Evolutionary conservation across 805 yeast species (phyloP), one percentile per base, ranked within the genome.

Genomic region (Lipomyces sp.): DNA sequence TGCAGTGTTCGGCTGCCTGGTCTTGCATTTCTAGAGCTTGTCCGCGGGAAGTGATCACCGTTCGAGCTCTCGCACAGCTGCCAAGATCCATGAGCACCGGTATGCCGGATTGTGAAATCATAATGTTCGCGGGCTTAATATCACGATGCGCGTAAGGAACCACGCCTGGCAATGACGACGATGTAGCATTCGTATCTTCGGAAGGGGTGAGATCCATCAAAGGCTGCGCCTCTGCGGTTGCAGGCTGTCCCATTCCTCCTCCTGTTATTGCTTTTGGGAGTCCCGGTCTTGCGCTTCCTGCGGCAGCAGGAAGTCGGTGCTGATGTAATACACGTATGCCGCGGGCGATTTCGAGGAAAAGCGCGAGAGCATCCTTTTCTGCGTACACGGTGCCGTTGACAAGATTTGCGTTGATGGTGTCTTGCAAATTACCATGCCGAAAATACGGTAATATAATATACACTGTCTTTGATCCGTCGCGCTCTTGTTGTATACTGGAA

Each of bases 11-110:
- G 51, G 82, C 86, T 14, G 90, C 89, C 56, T 80, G 72, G 60
- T 90, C 96, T 56, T 87, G 91, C 34, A 87, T 68, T 14, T 83
- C 77, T 28, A 86, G 70, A 0, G 95, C 93, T 61, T 83, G 83
- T 33, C 81, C 83, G 45, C 91, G 74, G 0, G 81, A 74, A 19
- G 72, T 72, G 1, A 84, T 74, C 1, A 68, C 61, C 2, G 79
- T 62, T 3, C 83, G 70, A 0, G 95, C 91, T 51, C 72, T 76
- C 4, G 82, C 68, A 62, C 91, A 83, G 6, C 93, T 83, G 6
- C 97, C 96, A 49, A 90, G 70, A 64, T 91, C 96, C 60, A 86
- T 82, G 38, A 91, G 70, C 6, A 90, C 88, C 0, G 95, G 95
- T 13, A 77, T 65, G 2, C 87, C 88, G 53, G 82, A 84, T 39